phyloP scores from a whole-genome alignment of 2,329 filamentous ascomycete genomes.

The Neonectria sp. region DNA sequence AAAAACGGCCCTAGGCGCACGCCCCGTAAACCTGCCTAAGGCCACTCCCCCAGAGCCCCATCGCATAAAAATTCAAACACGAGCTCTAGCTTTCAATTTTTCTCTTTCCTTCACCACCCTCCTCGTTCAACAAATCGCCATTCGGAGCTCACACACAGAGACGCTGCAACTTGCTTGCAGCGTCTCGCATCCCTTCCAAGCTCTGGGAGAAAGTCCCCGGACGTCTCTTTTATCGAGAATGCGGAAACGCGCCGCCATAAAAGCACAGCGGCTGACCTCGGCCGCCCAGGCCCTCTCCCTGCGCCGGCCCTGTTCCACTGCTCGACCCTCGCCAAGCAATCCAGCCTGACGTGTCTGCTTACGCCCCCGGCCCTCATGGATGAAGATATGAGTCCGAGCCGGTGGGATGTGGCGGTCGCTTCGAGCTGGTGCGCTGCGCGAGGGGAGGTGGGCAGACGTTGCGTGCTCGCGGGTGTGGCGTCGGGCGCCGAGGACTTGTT shows the following conservation, averaged over 20 bases:
- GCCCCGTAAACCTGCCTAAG: constrained; percentile 26
- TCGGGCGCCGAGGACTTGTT: constrained; percentile 76
- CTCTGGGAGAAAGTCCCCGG: constrained; percentile 99
- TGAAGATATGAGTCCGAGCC: constrained; percentile 89
- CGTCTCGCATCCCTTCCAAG: constrained; percentile 60
- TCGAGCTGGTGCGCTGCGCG: constrained; percentile 34
- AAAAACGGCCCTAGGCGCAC: constrained; percentile 39
- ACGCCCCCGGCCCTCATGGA: constrained; percentile 71
- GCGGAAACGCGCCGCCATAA: constrained; percentile 99
- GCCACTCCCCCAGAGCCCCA: constrained; percentile 38
- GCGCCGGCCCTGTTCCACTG: constrained; percentile 59
- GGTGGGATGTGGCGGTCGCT: constrained; percentile 31
- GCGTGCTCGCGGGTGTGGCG: constrained; percentile 60
- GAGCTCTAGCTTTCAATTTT: constrained; percentile 34
- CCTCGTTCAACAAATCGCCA: constrained; percentile 99
- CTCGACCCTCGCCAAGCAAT: constrained; percentile 56
- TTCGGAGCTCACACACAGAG: constrained; percentile 99
- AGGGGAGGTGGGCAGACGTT: constrained; percentile 62
- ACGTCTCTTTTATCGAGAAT: constrained; percentile 71
- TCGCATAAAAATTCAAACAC: constrained; percentile 47
- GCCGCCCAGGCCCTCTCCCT: constrained; percentile 69
- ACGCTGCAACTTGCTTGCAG: constrained; percentile 50
- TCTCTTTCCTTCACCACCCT: constrained; percentile 66
- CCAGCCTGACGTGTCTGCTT: background rate
- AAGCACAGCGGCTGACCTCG: constrained; percentile 95